A percentile compares a stretch with the other conserved stretches of the same genome.
phyloP scores from a whole-genome alignment of 1,284 basidiomycete genomes.

The Puccinia hordei region DNA sequence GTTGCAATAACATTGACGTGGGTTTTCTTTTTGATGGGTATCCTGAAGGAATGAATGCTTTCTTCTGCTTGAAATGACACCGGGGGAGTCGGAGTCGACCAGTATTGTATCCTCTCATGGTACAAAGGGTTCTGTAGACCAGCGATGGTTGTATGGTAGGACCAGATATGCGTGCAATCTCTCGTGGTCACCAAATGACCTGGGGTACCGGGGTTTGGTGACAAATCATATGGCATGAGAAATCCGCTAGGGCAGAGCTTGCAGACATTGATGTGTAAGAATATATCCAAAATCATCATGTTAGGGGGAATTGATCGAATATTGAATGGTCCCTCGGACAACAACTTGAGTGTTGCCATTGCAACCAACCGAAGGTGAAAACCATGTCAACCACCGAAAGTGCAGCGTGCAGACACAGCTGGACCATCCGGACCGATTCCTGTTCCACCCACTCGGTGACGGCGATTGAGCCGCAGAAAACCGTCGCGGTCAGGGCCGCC shows the following conservation, averaged over 20 bases:
- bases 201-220: neutral
- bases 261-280: neutral
- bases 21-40: neutral
- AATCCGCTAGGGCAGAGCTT: neutral
- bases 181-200: slow-evolving; percentile 11
- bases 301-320: too few relatives aligned
- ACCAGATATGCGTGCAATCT: slow-evolving; percentile 3
- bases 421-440: too few relatives aligned
- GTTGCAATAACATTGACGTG: neutral
- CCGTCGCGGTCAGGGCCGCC: too few relatives aligned
- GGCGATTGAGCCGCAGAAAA: too few relatives aligned
- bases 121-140: neutral
- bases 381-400: too few relatives aligned
- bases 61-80: neutral
- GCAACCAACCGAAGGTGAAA: too few relatives aligned
- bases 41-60: neutral
- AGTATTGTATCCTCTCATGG: neutral
- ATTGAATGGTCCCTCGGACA: too few relatives aligned
- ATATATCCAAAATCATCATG: neutral
- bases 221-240: neutral
- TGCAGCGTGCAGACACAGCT: too few relatives aligned
- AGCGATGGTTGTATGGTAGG: neutral
- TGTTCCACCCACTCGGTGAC: too few relatives aligned
- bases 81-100: neutral
- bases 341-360: too few relatives aligned